Conservation (phyloP, 2,329 filamentous ascomycete species). For the Hymenoscyphus linearis region DNA sequence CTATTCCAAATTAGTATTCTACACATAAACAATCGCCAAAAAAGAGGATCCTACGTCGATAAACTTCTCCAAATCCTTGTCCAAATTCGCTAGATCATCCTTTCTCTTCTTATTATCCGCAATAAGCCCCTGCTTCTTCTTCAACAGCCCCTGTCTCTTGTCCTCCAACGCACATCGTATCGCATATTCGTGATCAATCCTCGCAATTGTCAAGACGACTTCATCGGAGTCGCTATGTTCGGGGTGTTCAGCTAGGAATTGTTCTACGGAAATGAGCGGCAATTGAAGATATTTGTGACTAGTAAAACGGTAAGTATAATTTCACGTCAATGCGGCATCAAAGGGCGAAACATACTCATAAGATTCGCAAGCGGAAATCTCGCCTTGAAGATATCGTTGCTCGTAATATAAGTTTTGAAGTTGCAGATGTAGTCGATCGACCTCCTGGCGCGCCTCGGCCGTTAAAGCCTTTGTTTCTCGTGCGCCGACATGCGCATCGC, state of each 20-base stretch:
- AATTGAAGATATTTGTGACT: constrained; percentile 86
- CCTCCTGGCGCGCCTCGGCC: constrained; percentile 81
- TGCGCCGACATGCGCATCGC: constrained; percentile 72
- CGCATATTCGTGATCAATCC: constrained; percentile 84
- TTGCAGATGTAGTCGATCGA: constrained; percentile 85
- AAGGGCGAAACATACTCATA: constrained; percentile 72
- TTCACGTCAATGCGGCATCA: not conserved
- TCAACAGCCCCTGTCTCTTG: constrained; percentile 70
- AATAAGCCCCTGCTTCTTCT: constrained; percentile 63
- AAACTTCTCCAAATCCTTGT: constrained; percentile 89
- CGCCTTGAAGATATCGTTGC: constrained; percentile 81
- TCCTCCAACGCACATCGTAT: constrained; percentile 83
- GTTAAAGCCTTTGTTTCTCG: constrained; percentile 83
- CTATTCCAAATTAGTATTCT: constrained; percentile 37
- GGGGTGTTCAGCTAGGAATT: constrained; percentile 73
- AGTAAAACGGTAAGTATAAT: constrained; percentile 17
- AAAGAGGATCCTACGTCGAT: constrained; percentile 62
- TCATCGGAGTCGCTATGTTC: constrained; percentile 69
- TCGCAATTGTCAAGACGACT: constrained; percentile 78
- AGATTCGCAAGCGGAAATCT: constrained; percentile 84
- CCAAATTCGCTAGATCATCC: constrained; percentile 84
- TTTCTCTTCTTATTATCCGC: constrained; percentile 86
- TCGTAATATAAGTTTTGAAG: constrained; percentile 97
- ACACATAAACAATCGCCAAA: not conserved
- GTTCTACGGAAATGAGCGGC: constrained; percentile 75